Conservation (phyloP, 2,329 filamentous ascomycete species). For the Bipolaris zeicola region DNA sequence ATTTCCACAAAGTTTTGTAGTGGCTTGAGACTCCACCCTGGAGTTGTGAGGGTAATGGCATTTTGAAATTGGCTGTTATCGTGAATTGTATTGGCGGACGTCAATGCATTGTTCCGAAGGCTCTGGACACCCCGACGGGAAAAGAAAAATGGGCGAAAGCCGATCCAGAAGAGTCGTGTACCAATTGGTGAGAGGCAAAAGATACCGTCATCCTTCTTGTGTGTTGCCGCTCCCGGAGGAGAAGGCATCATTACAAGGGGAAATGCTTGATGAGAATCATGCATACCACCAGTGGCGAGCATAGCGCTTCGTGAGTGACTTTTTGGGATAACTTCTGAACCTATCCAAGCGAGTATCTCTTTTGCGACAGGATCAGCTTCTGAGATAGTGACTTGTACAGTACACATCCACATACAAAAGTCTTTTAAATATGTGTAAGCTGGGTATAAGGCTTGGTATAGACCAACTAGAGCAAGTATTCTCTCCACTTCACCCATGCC, state of each 20-base stretch:
- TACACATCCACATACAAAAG: constrained; percentile 25
- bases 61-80: constrained; percentile 23
- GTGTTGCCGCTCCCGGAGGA: not conserved
- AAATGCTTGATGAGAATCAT: constrained; percentile 10
- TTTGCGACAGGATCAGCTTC: constrained; percentile 32
- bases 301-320: constrained; percentile 29
- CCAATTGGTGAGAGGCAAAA: constrained; percentile 28
- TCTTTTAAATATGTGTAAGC: constrained; percentile 24
- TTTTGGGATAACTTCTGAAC: constrained; percentile 30
- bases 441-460: constrained; percentile 31
- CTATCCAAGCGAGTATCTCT: constrained; percentile 37
- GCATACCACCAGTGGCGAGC: constrained; percentile 24
- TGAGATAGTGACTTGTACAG: constrained; percentile 29
- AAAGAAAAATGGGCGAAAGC: constrained; percentile 37
- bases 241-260: constrained; percentile 4
- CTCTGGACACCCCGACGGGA: constrained; percentile 19
- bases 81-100: constrained; percentile 7
- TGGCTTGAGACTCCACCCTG: constrained; percentile 37
- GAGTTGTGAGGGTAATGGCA: constrained; percentile 28
- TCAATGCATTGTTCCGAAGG: not conserved
- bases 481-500: constrained; percentile 28
- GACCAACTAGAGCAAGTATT: constrained; percentile 29
- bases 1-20: constrained; percentile 28
- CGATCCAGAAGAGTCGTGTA: constrained; percentile 37
- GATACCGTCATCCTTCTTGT: constrained; percentile 13